Base-by-base conservation (phyloP, 331 rosid species). In the Telfairia occidentalis region DNA sequence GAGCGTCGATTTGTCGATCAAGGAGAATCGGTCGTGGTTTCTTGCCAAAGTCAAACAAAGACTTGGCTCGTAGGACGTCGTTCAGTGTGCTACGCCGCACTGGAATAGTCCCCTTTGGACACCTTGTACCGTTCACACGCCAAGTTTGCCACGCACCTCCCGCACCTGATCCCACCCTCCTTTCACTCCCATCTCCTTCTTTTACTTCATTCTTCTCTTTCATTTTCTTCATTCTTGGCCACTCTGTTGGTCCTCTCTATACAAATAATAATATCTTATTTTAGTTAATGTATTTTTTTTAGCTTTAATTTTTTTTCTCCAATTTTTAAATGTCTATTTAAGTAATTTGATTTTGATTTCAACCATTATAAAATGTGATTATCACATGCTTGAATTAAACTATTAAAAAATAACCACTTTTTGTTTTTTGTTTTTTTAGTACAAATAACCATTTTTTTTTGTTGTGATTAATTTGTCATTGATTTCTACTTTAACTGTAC, bases 51-150 rank as follows among this genome's bases (percentile, higher is more conserved):
- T 88, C 73, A 86, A 74, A 90, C 83, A 90, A 82, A 32, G 97
- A 95, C 86, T 90, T 95, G 4, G 92, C 86, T 83, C 97, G 83
- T 59, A 94, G 63, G 24, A 89, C 96, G 42, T 95, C 99, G 11
- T 81, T 46, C 77, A 81, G 81, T 5, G 81, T 76, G 83, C 90
- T 88, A 32, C 96, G 87, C 66, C 97, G 81, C 82, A 92, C 78
- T 0, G 97, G 96, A 74, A 95, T 83, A 19, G 87, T 95, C 21
- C 97, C 97, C 64, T 78, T 84, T 0, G 96, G 97, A 70, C 99
- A 95, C 38, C 82, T 35, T 5, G 96, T 95, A 74, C 97, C 92
- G 32, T 95, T 95, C 74, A 55, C 77, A 71, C 90, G 96, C 99
- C 97, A 95, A 90, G 76, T 88, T 79, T 95, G 99, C 87, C 86